Percentiles rank a stretch among this genome's conserved stretches.
Evolutionary conservation across 257 asterid species (phyloP).

Genomic region (Lantana camara): DNA sequence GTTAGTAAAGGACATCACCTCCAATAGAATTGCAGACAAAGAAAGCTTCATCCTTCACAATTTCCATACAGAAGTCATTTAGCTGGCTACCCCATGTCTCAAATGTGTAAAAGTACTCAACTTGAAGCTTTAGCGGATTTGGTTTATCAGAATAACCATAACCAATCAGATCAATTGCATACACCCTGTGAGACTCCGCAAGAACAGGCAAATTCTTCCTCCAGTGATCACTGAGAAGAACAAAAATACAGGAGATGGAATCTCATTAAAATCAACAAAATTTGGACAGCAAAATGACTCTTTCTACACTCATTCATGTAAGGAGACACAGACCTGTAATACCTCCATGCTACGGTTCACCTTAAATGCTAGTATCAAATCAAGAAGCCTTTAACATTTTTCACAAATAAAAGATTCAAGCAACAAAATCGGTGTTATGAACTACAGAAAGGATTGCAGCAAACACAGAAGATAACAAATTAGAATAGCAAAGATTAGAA

Average conservation of each 20-base stretch:
- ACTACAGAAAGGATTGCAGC: not conserved
- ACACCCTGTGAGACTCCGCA: conserved; percentile 79
- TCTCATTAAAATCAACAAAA: too few relatives aligned
- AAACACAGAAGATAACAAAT: not conserved
- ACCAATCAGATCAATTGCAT: conserved; percentile 93
- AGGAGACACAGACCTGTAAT: too few relatives aligned
- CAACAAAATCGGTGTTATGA: not conserved
- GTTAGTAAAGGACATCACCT: conserved; percentile 47
- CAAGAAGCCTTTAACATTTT: too few relatives aligned
- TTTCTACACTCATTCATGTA: too few relatives aligned
- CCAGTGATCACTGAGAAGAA: conserved; percentile 86
- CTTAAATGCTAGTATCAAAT: too few relatives aligned
- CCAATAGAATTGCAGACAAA: conserved; percentile 95
- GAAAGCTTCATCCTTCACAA: conserved; percentile 70
- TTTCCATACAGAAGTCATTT: conserved; percentile 80
- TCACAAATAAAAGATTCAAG: conserved; percentile 4
- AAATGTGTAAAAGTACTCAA: conserved; percentile 67
- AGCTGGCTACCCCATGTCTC: conserved; percentile 96
- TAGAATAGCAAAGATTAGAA: not conserved
- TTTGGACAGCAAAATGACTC: too few relatives aligned
- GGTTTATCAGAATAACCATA: conserved; percentile 99
- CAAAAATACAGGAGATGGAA: too few relatives aligned
- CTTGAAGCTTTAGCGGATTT: conserved; percentile 61
- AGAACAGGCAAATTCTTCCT: conserved; percentile 88
- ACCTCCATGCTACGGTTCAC: too few relatives aligned